Percentiles rank a stretch among this genome's conserved stretches.
These are phyloP conservation scores for Chloranthus sessilifolius DNA, from an alignment of 164 flowering plant species.

Conservation along the genomic window DNA sequence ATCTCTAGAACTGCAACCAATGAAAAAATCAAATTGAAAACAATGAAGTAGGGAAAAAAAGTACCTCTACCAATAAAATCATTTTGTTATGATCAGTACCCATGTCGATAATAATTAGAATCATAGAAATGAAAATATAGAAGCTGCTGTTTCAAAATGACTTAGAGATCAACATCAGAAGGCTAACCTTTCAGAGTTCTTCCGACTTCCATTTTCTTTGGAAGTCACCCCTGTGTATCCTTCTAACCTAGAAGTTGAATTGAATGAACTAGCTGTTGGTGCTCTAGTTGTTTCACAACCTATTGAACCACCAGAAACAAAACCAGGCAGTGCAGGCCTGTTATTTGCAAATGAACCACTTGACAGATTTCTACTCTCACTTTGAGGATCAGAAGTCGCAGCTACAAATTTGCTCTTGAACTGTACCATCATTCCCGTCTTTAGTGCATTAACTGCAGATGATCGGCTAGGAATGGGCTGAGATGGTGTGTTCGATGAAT, in stretches of 20 bases:
- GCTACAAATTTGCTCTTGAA: conserved; percentile 88
- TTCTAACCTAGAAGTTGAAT: conserved; percentile 33
- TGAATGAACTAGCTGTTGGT: conserved; percentile 27
- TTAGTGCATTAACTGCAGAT: conserved; percentile 65
- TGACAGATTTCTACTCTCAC: conserved; percentile 25
- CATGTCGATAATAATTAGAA: too few species aligned
- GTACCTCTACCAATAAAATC: too few species aligned
- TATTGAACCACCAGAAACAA: conserved; percentile 93
- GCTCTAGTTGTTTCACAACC: conserved; percentile 55
- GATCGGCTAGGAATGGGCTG: conserved; percentile 43
- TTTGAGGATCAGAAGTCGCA: conserved; percentile 66
- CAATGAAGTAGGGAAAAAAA: neutral
- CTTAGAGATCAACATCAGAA: conserved; percentile 5
- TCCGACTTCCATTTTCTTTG: conserved; percentile 35
- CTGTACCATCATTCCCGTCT: conserved; percentile 81
- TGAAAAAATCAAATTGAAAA: conserved; percentile 1
- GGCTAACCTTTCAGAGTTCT: conserved; percentile 46
- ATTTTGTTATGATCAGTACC: too few species aligned
- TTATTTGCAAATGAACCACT: conserved; percentile 21
- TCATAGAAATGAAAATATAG: too few species aligned
- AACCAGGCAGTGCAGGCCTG: conserved; percentile 65
- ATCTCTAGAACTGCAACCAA: conserved; percentile 59
- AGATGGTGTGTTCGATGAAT: conserved; percentile 35
- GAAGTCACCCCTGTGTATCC: conserved; percentile 24
- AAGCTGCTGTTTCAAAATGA: neutral